A percentile compares a stretch with the other conserved stretches of the same genome.
Evolutionary conservation across 176 grass and related monocot genomes (phyloP).

Genomic region (Musa beccarii): DNA sequence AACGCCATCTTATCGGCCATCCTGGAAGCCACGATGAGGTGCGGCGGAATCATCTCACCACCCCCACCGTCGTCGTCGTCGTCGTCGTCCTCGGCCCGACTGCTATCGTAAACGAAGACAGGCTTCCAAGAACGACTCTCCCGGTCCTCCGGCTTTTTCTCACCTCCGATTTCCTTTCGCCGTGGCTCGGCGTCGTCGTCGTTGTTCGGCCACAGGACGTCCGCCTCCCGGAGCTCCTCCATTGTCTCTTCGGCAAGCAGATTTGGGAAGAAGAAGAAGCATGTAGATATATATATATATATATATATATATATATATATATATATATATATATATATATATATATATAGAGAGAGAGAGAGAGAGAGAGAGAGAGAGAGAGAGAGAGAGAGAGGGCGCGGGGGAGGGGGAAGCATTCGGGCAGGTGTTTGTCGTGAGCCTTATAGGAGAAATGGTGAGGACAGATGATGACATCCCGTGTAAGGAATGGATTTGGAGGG

Average conservation of each 20-base stretch:
- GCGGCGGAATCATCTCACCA: constrained; percentile 29
- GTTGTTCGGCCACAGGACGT: constrained; percentile 30
- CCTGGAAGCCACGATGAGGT: constrained; percentile 20
- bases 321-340: too few species aligned
- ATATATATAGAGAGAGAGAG: too few species aligned
- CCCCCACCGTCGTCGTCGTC: neutral
- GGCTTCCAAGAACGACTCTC: neutral
- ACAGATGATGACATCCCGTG: too few species aligned
- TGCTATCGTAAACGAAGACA: constrained; percentile 7
- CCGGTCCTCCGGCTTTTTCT: neutral
- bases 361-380: too few species aligned
- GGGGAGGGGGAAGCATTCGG: too few species aligned
- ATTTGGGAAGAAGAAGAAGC: too few species aligned
- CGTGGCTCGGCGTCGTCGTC: neutral
- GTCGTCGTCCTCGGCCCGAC: neutral
- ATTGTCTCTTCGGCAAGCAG: neutral
- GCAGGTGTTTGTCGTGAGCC: too few species aligned
- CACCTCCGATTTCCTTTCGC: too few species aligned
- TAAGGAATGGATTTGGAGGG: too few species aligned
- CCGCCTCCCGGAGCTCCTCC: constrained; percentile 34
- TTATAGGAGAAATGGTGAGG: too few species aligned
- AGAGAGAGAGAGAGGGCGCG: neutral
- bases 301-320: too few species aligned
- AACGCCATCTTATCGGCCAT: constrained; percentile 5
- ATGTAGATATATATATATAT: too few species aligned